Conservation (phyloP, 2,329 filamentous ascomycete species). For the Stylonectria norvegica region DNA sequence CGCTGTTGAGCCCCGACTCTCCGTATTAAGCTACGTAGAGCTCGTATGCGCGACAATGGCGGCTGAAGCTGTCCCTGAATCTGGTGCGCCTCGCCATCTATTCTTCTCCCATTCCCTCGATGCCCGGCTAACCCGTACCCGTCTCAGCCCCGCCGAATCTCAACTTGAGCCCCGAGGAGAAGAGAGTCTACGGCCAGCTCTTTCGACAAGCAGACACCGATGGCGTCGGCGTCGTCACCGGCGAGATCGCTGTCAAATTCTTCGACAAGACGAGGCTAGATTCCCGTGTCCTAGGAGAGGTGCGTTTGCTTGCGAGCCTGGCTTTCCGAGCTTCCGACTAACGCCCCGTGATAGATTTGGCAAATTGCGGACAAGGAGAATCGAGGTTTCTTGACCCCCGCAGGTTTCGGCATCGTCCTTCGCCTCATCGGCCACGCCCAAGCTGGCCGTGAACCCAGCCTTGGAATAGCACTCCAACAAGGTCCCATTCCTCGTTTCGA, state of each 20-base stretch:
- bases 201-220: conserved; percentile 93
- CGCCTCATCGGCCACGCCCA: conserved; percentile 95
- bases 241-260: conserved; percentile 94
- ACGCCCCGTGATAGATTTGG: conserved; percentile 72
- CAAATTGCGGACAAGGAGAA: conserved; percentile 98
- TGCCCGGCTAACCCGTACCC: conserved; percentile 12
- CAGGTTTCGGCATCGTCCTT: conserved; percentile 89
- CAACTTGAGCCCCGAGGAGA: conserved; percentile 88
- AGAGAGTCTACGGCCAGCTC: conserved; percentile 86
- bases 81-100: conserved; percentile 15
- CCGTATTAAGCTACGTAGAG: conserved; percentile 21
- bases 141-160: conserved; percentile 60
- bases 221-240: conserved; percentile 87
- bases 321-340: conserved; percentile 1
- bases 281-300: conserved; percentile 82
- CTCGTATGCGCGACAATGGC: conserved; percentile 30
- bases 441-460: conserved; percentile 74
- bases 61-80: conserved; percentile 20
- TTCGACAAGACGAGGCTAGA: conserved; percentile 94
- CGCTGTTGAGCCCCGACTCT: conserved; percentile 13
- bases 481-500: conserved; percentile 93
- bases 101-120: background rate
- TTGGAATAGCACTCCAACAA: conserved; percentile 77
- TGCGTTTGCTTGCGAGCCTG: conserved; percentile 31
- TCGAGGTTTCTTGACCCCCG: conserved; percentile 84